A percentile compares a stretch with the other conserved stretches of the same genome.
phyloP scores from a whole-genome alignment of 495 filamentous ascomycete genomes.

The Aspergillus cavernicola region DNA sequence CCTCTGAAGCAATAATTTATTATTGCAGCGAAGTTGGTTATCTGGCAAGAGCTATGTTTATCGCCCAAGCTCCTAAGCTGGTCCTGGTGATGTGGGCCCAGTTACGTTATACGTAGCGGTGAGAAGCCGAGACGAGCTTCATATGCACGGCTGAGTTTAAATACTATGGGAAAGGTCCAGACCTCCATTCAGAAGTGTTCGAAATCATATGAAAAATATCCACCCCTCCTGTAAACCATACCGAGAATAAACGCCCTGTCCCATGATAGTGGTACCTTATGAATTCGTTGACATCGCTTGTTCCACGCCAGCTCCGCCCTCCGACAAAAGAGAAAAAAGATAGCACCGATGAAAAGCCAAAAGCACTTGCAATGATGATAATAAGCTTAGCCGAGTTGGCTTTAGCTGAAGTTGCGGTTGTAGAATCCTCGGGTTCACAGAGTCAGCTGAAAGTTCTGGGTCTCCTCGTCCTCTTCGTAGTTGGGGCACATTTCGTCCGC shows the following conservation, averaged over 20 bases:
- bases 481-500: slow-evolving; percentile 27
- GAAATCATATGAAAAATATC: slow-evolving; percentile 5
- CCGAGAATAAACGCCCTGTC: slow-evolving; percentile 4
- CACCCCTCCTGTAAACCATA: neutral
- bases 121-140: neutral
- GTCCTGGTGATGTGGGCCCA: slow-evolving; percentile 6
- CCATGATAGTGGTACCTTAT: neutral
- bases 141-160: too few relatives aligned
- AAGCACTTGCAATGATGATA: slow-evolving; percentile 1
- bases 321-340: neutral
- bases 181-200: slow-evolving; percentile 1
- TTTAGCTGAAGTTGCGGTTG: too few relatives aligned
- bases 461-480: slow-evolving; percentile 42
- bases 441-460: slow-evolving; percentile 41
- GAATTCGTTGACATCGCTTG: neutral
- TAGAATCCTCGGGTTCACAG: too few relatives aligned
- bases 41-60: neutral
- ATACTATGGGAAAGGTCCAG: neutral
- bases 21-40: neutral
- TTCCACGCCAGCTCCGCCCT: neutral
- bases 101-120: neutral
- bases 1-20: too few relatives aligned
- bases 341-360: neutral
- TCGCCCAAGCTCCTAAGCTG: neutral
- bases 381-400: neutral